Evolutionary conservation across 2,329 filamentous ascomycete genomes (phyloP), one percentile per base, ranked within the genome.

Genomic region (Monilinia vaccinii-corymbosi): DNA sequence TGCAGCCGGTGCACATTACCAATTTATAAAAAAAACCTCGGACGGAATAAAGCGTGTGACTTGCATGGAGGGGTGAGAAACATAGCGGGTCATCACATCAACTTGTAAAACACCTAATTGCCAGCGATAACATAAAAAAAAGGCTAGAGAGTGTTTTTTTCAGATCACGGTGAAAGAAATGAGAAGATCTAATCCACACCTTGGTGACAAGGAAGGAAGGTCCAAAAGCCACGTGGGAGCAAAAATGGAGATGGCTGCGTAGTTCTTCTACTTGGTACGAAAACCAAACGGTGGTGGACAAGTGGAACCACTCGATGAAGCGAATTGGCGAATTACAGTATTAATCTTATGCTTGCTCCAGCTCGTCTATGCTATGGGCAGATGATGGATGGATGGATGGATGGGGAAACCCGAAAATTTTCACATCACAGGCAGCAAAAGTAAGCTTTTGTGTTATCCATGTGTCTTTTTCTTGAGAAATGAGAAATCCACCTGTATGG

Each of bases 31-130:
- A 31, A 44, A 18, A 53, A 31, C 28, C 28, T 52, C 31, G 31
- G 47, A 45, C 31, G 31, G 47, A 45, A 28, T 11, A 34, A 53
- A 53, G 36, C 53, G 42, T 46, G 42, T 52, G 36, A 34, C 56
- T 52, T 58, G 56, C 56, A 58, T 58, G 38, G 56, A 53, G 56
- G 56, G 56, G 56, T 58, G 52, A 52, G 14, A 56, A 42, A 16
- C 49, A 36, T 32, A 44, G 47, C 45, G 47, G 40, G 21, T 58
- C 46, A 38, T 46, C 47, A n/a, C 32, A 51, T 38, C 56, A 58
- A 45, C 48, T n/a, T 42, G 9, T 14, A 36, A n/a, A 31, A 40
- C 34, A 32, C 25, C 14, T 50, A 34, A 44, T 44, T 53, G 38
- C n/a, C 9, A 44, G 25, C 51, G 51, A 42, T 44, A 42, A n/a